Evolutionary conservation across 2,329 filamentous ascomycete genomes (phyloP).

Genomic region (Cladosporium sp.): DNA sequence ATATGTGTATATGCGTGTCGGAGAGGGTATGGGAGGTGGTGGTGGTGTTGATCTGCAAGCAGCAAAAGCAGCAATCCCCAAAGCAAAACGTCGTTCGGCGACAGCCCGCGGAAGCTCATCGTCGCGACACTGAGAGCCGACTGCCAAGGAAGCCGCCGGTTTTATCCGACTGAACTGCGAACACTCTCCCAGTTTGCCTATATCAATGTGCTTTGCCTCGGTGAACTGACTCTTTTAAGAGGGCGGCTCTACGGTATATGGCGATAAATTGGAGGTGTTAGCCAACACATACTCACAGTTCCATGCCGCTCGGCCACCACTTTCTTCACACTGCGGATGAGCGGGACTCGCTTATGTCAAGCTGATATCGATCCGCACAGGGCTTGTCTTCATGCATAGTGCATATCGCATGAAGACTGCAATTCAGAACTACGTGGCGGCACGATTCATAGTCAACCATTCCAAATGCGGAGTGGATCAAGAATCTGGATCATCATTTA

Average conservation of each 20-base stretch:
- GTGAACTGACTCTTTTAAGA: neutral
- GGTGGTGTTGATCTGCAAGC: conserved; percentile 14
- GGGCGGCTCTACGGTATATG: neutral
- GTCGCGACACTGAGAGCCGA: neutral
- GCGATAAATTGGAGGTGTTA: neutral
- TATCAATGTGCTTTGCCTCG: neutral
- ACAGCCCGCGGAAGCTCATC: neutral
- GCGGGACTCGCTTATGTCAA: neutral
- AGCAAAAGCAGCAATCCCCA: conserved; percentile 8
- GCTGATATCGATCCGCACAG: neutral
- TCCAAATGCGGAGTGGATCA: neutral
- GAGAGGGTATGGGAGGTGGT: conserved; percentile 11
- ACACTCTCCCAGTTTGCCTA: neutral
- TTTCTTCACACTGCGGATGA: neutral
- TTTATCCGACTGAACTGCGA: neutral
- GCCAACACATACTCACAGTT: neutral
- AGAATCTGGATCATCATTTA: neutral
- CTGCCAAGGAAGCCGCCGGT: neutral
- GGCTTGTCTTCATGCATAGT: neutral
- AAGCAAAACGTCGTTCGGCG: neutral
- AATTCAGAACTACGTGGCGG: neutral
- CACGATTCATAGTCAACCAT: neutral
- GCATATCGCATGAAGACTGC: neutral
- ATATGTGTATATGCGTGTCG: conserved; percentile 18
- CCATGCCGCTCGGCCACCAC: neutral